These are phyloP conservation scores for Purshia tridentata DNA, from an alignment of 306 rosid species.

Conservation along the genomic window DNA sequence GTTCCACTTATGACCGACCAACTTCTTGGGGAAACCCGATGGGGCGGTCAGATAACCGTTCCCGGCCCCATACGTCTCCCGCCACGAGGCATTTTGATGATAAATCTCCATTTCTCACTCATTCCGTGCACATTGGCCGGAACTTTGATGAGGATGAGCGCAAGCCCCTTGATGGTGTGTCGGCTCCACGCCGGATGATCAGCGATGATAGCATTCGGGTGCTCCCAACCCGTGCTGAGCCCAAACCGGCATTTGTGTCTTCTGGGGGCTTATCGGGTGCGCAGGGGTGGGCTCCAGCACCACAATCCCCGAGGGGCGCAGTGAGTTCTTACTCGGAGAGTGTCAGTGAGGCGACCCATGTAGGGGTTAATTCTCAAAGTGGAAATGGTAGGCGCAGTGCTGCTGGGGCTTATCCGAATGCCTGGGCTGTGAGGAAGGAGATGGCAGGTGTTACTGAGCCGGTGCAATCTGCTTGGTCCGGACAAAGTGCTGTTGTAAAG, in stretches of 20 bases:
- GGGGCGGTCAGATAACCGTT: conserved; percentile 72
- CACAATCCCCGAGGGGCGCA: conserved; percentile 39
- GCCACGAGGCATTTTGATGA: conserved; percentile 79
- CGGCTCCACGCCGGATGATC: conserved; percentile 62
- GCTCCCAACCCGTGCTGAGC: conserved; percentile 44
- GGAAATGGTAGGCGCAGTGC: conserved; percentile 46
- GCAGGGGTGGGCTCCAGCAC: conserved; percentile 46
- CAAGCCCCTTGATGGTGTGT: conserved; percentile 78
- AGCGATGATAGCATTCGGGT: conserved; percentile 69
- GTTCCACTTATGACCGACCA: conserved; percentile 67
- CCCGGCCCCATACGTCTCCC: conserved; percentile 87
- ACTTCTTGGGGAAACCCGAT: conserved; percentile 66
- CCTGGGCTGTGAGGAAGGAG: conserved; percentile 84
- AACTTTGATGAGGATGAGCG: conserved; percentile 98
- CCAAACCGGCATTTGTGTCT: conserved; percentile 48
- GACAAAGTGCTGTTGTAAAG: conserved; percentile 72
- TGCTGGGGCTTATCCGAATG: conserved; percentile 58
- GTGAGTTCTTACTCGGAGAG: conserved; percentile 59
- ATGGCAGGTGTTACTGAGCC: conserved; percentile 51
- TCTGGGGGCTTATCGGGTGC: conserved; percentile 51
- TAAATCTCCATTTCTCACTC: conserved; percentile 62
- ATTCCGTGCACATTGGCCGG: conserved; percentile 72
- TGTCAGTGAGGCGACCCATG: conserved; percentile 42
- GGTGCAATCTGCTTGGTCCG: conserved; percentile 57
- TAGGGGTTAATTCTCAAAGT: conserved; percentile 47